Evolutionary conservation across 2,329 filamentous ascomycete species (phyloP).

Genomic region (Colletotrichum magnum): DNA sequence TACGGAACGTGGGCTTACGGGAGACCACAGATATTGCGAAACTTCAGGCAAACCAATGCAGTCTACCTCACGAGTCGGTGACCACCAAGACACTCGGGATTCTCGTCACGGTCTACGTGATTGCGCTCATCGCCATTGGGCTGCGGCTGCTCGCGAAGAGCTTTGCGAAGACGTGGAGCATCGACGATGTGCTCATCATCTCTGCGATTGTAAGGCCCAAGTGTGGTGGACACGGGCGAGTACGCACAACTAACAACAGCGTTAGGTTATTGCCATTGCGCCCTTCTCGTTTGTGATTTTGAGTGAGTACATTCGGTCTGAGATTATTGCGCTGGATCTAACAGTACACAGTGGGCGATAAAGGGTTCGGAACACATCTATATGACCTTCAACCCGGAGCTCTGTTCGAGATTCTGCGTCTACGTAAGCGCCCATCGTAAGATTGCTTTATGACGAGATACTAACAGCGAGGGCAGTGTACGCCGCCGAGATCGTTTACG

Average conservation of each 20-base stretch:
- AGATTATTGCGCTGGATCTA: neutral
- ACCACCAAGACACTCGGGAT: constrained; percentile 24
- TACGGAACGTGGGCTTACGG: neutral
- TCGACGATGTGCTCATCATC: constrained; percentile 28
- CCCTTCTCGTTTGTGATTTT: constrained; percentile 27
- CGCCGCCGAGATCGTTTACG: constrained; percentile 48
- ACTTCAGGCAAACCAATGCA: constrained; percentile 34
- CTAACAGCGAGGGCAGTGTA: constrained; percentile 39
- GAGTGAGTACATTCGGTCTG: neutral
- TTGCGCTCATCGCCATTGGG: constrained; percentile 6
- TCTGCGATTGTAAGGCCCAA: constrained; percentile 24
- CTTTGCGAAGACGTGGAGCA: constrained; percentile 25
- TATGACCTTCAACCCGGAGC: constrained; percentile 36
- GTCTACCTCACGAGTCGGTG: constrained; percentile 35
- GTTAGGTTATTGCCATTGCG: constrained; percentile 21
- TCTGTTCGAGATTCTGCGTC: constrained; percentile 27
- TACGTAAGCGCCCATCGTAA: constrained; percentile 1
- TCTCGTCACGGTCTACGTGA: constrained; percentile 19
- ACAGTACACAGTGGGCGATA: constrained; percentile 19
- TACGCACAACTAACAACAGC: neutral
- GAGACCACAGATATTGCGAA: constrained; percentile 27
- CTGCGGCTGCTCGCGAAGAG: constrained; percentile 28
- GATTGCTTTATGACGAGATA: no score
- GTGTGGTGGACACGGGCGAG: neutral
- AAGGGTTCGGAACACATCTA: constrained; percentile 38